Percentiles rank a stretch among this genome's conserved stretches.
Conservation (phyloP, 2,329 filamentous ascomycete species). For the Curvularia verruculosa region DNA sequence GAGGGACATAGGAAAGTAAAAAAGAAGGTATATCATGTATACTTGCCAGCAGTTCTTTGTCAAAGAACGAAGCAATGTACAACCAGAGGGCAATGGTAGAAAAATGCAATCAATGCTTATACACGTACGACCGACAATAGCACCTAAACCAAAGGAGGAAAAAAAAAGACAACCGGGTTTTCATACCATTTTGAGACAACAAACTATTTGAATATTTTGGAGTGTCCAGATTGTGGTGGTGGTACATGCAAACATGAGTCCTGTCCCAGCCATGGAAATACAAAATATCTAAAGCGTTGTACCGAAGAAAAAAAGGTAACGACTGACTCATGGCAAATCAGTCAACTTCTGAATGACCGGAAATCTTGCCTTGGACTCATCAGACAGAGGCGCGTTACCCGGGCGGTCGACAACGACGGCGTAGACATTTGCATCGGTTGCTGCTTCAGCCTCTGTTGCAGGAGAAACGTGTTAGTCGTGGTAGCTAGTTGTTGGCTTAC, state of each 20-base stretch:
- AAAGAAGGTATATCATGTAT: not conserved
- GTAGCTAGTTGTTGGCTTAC: not conserved
- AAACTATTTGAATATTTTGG: not conserved
- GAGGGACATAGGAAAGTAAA: too few relatives aligned
- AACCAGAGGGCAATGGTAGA: not conserved
- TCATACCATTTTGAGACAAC: not conserved
- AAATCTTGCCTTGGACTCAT: slow-evolving; percentile 28
- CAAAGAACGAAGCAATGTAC: not conserved
- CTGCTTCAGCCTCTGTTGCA: slow-evolving; percentile 53
- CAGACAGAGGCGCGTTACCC: slow-evolving; percentile 68
- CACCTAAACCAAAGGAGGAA: not conserved
- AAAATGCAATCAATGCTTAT: not conserved
- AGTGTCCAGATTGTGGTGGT: not conserved
- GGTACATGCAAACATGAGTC: not conserved
- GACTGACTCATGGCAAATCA: slow-evolving; percentile 42
- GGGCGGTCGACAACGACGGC: slow-evolving; percentile 61
- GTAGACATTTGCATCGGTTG: slow-evolving; percentile 51
- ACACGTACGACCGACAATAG: not conserved
- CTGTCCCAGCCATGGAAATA: not conserved
- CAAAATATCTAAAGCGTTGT: not conserved
- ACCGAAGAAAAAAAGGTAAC: not conserved
- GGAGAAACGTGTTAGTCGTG: slow-evolving; percentile 18
- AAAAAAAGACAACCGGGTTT: not conserved
- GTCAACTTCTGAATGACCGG: slow-evolving; percentile 42
- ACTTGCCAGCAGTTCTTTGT: not conserved